These are phyloP conservation scores for Myriosclerotinia curreyana DNA, from an alignment of 2,329 filamentous ascomycete genomes.

Conservation along the genomic window DNA sequence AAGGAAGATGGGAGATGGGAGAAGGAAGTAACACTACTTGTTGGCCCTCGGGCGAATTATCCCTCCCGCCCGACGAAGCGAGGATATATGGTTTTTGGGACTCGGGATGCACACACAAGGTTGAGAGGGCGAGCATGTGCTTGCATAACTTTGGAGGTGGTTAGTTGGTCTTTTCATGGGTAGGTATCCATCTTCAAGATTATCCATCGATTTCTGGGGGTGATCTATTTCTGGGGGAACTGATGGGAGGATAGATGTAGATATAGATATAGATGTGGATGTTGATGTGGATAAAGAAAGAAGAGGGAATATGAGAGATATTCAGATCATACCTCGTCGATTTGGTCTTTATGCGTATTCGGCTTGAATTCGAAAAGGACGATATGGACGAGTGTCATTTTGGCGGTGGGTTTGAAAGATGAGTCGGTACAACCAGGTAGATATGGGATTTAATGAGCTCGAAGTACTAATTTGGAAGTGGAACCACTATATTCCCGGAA, in stretches of 20 bases:
- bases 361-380: constrained; percentile 66
- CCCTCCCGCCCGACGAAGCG: constrained; percentile 54
- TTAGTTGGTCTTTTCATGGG: background rate
- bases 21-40: constrained; percentile 48
- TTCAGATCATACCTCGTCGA: constrained; percentile 52
- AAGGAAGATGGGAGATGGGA: too few species aligned
- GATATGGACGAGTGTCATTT: constrained; percentile 64
- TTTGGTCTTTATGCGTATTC: constrained; percentile 45
- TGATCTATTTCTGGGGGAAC: too few species aligned
- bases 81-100: constrained; percentile 60
- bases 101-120: constrained; percentile 58
- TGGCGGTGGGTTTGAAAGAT: constrained; percentile 1
- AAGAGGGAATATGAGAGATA: too few species aligned
- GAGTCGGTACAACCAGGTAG: too few species aligned
- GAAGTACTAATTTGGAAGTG: too few species aligned
- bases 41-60: constrained; percentile 59
- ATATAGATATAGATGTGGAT: too few species aligned
- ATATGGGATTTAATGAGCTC: too few species aligned
- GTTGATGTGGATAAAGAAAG: too few species aligned
- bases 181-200: too few species aligned
- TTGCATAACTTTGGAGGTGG: constrained; percentile 47
- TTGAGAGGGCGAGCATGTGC: constrained; percentile 54
- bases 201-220: too few species aligned
- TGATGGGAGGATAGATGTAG: too few species aligned
- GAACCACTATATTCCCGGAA: too few species aligned